Evolutionary conservation across 2,329 filamentous ascomycete species (phyloP).

Genomic region (Magnaporthiopsis poae): DNA sequence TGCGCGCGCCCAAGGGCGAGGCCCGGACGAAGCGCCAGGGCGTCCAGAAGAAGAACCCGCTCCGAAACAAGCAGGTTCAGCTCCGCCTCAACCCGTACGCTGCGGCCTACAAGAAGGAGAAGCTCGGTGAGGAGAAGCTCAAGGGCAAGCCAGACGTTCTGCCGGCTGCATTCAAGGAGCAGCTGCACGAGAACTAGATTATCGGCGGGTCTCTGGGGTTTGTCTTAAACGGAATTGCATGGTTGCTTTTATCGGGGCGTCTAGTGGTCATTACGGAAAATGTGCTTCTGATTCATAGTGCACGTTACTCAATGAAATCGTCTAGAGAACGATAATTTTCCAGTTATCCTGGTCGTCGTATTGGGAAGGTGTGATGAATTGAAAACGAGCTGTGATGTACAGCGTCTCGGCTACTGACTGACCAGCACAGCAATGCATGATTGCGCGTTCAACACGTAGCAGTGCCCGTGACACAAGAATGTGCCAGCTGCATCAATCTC

Average conservation of each 20-base stretch:
- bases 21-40: slow-evolving; percentile 77
- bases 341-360: neutral
- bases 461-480: neutral
- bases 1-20: slow-evolving; percentile 82
- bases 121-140: slow-evolving; percentile 61
- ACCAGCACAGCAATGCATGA: neutral
- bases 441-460: neutral
- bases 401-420: neutral
- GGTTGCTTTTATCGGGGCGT: slow-evolving; percentile 8
- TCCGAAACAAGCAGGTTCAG: slow-evolving; percentile 96
- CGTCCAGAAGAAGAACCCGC: slow-evolving; percentile 99
- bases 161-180: slow-evolving; percentile 18
- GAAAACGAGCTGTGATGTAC: neutral
- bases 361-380: neutral
- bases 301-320: neutral
- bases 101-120: slow-evolving; percentile 75
- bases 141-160: slow-evolving; percentile 18
- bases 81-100: slow-evolving; percentile 98
- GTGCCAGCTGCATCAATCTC: neutral
- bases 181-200: slow-evolving; percentile 16
- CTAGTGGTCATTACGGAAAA: slow-evolving; percentile 5
- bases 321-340: slow-evolving; percentile 1
- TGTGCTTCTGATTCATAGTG: slow-evolving; percentile 3
- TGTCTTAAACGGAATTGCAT: slow-evolving; percentile 5
- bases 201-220: slow-evolving; percentile 1